Base-by-base conservation (phyloP, 2,329 filamentous ascomycete species). In the Corynespora cassiicola region DNA sequence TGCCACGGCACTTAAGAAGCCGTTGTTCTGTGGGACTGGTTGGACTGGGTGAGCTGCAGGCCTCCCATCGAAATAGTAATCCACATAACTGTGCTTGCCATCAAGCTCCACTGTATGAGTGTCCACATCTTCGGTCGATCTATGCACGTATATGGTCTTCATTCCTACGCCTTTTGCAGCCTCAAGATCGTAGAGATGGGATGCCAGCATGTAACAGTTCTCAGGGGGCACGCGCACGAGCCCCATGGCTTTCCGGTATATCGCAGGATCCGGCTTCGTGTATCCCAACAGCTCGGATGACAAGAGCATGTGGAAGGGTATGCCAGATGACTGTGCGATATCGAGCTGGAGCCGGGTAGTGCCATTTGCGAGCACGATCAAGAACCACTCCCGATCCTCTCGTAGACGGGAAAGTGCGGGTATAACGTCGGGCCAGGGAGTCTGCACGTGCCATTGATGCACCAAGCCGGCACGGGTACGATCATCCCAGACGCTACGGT, bases 291-390 rank as follows among this genome's bases (percentile, higher is more conserved):
- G 58, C 56, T 81, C 68, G 22, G 73, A 76, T 0, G 76, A 80
- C 36, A 81, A 75, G 1, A 82, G 47, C 69, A 76, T 74, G 43
- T 79, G 56, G 58, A 81, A 81, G 1, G 44, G 49, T 28, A 81
- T 51, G 0, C 70, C 72, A 1, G 77, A 75, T 0, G 71, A 79
- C 18, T 66, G 62, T 1, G 59, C 62, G 3, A 82, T 65, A 50
- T 82, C 76, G 2, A 82, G 70, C 47, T 81, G 79, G 1, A 81
- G 63, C 11, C 79, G 70, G 2, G 74, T 76, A 0, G 76, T 80
- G 0, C 78, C 79, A 39, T 82, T 82, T 5, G 77, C 78, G 31
- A 75, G 70, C 4, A 81, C 78, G 35, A 78, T 75, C 0, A 75
- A 54, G 21, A 62, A 60, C 16, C 39, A 54, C 6, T 40, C 28